These are phyloP conservation scores for Lentinus polychrous DNA, from an alignment of 1,284 basidiomycete species.

Conservation along the genomic window DNA sequence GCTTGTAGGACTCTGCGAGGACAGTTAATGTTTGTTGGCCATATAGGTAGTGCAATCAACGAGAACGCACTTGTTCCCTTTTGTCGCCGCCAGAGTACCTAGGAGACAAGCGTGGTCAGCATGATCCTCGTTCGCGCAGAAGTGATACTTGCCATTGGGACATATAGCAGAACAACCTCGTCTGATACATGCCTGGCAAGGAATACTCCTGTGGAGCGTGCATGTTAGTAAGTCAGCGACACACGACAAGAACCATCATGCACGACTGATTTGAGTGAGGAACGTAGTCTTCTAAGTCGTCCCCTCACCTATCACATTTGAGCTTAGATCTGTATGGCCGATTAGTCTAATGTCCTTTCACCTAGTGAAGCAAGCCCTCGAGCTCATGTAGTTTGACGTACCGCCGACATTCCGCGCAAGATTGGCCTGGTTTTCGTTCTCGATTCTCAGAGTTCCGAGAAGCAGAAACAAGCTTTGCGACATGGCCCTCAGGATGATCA, in stretches of 20 bases:
- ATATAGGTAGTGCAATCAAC: not conserved
- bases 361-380: not conserved
- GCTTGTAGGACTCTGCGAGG: conserved; percentile 37
- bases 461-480: not conserved
- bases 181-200: conserved; percentile 46
- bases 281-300: no score
- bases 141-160: conserved; percentile 35
- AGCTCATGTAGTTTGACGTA: no score
- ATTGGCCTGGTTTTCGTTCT: conserved; percentile 24
- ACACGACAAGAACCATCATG: conserved; percentile 5
- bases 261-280: no score
- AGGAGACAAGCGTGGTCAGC: not conserved
- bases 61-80: conserved; percentile 43
- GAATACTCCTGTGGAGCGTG: conserved; percentile 32
- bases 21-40: not conserved
- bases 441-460: conserved; percentile 3
- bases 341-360: conserved; percentile 1
- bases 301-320: conserved; percentile 41
- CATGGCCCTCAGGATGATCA: no score
- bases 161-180: conserved; percentile 47
- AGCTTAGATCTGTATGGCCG: conserved; percentile 37
- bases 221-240: not conserved
- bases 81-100: conserved; percentile 46
- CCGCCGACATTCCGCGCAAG: conserved; percentile 49
- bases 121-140: not conserved